Evolutionary conservation across 805 yeast species (phyloP), one percentile per base, ranked within the genome.

Genomic region (Komagataella ulmi): DNA sequence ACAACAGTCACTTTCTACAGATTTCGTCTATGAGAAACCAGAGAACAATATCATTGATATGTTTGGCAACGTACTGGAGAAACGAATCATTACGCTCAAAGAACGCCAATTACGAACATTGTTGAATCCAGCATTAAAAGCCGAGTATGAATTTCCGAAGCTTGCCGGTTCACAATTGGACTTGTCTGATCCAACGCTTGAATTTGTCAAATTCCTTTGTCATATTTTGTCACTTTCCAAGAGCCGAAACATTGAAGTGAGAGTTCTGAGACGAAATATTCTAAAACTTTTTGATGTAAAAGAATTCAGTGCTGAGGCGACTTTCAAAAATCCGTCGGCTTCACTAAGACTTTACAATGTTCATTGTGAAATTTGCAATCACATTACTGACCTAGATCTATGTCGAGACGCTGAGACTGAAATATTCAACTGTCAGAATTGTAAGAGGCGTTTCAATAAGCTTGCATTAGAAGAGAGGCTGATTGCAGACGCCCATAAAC

Each of bases 251-350:
- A 69, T 88, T 43, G 97, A 90, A 61, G 85, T 80, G 24, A 72
- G 96, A 55, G 65, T 83, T 54, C 65, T 93, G 52, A 74, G 97
- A 52, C 81, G 85, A 55, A 89, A 85, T 52, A 67, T 95, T 54
- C 71, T 93, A 44, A 73, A 76, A 2, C 65, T 85, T 4, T 78
- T 95, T 57, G 95, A 89, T 30, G 76, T 90, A 45, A 80, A 84
- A 54, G 99, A 93, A 62, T 93, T 93, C 66, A 81, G 88, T 56
- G 76, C 76, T 3, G 87, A 81, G 53, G 87, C 91, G 1, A 71
- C 70, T 17, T 90, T 89, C 65, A 66, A 64, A 45, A 80, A 88
- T 61, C 97, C 97, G 14, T 77, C 93, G 50, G 72, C 86, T 0
- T 76, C 86, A 0, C 71, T 93, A 54, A 68, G 73, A 43, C 65